Conservation (phyloP, 805 yeast species). For the Candida verbasci region DNA sequence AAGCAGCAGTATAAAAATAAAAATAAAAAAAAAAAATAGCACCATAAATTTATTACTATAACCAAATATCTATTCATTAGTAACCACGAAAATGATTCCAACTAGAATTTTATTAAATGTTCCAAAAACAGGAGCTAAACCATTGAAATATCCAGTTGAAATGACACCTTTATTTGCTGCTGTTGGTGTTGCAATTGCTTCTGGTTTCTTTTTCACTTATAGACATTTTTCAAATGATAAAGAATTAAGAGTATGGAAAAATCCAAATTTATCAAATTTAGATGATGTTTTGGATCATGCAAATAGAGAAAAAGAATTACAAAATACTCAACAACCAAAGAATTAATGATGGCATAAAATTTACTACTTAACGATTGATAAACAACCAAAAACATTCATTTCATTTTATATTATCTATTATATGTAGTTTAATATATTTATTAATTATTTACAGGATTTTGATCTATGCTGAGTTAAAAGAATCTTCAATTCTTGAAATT, state of each 20-base stretch:
- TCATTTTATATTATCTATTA: background rate
- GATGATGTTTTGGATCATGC: constrained; percentile 39
- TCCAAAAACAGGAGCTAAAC: constrained; percentile 22
- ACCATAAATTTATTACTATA: background rate
- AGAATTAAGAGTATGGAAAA: constrained; percentile 45
- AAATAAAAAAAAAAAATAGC: constrained; percentile 3
- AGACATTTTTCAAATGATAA: constrained; percentile 44
- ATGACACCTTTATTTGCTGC: constrained; percentile 47
- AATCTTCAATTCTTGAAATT: constrained; percentile 1
- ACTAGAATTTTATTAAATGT: constrained; percentile 36
- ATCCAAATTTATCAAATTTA: constrained; percentile 39
- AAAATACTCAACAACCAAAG: background rate
- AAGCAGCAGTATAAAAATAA: background rate
- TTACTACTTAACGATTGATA: no score
- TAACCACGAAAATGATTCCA: constrained; percentile 33
- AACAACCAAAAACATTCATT: background rate
- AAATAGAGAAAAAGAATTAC: constrained; percentile 18
- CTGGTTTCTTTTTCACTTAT: constrained; percentile 41
- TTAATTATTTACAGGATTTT: background rate
- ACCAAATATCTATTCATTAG: background rate
- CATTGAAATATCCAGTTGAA: constrained; percentile 29
- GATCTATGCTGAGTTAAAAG: constrained; percentile 1
- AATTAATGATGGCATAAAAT: no score
- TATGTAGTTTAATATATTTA: constrained; percentile 3
- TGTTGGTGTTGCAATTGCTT: constrained; percentile 35